A percentile compares a stretch with the other conserved stretches of the same genome.
These are phyloP conservation scores for Colletotrichum phormii DNA, from an alignment of 2,329 filamentous ascomycete genomes.

Conservation along the genomic window DNA sequence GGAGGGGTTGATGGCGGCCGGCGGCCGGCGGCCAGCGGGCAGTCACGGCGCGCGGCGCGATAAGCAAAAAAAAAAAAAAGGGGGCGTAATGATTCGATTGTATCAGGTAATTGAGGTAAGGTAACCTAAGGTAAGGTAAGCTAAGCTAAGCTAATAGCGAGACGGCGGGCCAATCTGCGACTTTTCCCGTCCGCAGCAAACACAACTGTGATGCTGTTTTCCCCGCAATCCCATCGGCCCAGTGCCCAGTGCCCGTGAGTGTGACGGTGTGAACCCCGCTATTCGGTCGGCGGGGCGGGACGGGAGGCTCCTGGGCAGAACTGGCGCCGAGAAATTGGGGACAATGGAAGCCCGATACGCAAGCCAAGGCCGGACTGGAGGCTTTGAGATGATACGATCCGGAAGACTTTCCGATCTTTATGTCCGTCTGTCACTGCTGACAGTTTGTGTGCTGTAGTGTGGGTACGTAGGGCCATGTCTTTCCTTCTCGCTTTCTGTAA, in stretches of 20 bases:
- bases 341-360: not conserved
- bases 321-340: not conserved
- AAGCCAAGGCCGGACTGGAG: not conserved
- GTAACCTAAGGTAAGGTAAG: too few relatives aligned
- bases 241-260: conserved; percentile 11
- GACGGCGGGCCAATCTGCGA: conserved; percentile 16
- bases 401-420: not conserved
- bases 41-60: conserved; percentile 3
- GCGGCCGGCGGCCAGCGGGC: conserved; percentile 19
- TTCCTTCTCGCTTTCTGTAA: too few relatives aligned
- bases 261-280: conserved; percentile 6
- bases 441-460: too few relatives aligned
- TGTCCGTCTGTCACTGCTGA: not conserved
- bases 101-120: conserved; percentile 12
- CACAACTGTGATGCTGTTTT: not conserved
- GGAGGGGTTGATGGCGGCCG: conserved; percentile 25
- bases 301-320: not conserved
- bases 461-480: too few relatives aligned
- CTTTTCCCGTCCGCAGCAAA: not conserved
- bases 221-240: not conserved
- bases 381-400: not conserved
- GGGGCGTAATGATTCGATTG: conserved; percentile 24
- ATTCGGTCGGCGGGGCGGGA: conserved; percentile 2
- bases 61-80: conserved; percentile 27
- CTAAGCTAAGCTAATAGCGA: conserved; percentile 6